phyloP scores from a whole-genome alignment of 202 grass and related monocot genomes.

The Digitaria exilis region DNA sequence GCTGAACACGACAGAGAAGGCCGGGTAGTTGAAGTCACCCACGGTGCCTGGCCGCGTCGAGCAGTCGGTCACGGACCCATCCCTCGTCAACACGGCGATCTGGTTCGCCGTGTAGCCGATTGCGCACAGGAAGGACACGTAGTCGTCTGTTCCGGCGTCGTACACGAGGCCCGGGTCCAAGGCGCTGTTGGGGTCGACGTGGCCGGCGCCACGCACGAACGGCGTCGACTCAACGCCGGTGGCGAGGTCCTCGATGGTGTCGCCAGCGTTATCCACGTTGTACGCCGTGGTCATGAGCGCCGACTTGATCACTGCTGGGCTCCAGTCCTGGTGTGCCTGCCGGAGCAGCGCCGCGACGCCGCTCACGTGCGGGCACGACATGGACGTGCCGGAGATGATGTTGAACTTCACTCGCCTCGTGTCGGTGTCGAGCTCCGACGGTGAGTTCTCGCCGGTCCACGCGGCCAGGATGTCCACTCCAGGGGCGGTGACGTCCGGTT shows the following conservation, averaged over 20 bases:
- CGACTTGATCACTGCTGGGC: constrained; percentile 5
- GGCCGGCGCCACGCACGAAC: constrained; percentile 45
- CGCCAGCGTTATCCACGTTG: constrained; percentile 35
- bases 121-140: constrained; percentile 45
- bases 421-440: constrained; percentile 30
- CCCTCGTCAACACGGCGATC: constrained; percentile 46
- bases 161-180: constrained; percentile 55
- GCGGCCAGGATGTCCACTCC: constrained; percentile 53
- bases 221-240: constrained; percentile 30
- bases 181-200: constrained; percentile 48
- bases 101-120: constrained; percentile 28
- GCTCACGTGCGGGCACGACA: constrained; percentile 33
- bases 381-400: constrained; percentile 20
- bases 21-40: constrained; percentile 47
- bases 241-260: constrained; percentile 35
- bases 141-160: constrained; percentile 43
- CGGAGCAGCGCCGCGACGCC: constrained; percentile 45
- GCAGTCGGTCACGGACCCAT: constrained; percentile 15
- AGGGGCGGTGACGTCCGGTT: constrained; percentile 52
- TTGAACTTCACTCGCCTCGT: constrained; percentile 31
- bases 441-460: constrained; percentile 35
- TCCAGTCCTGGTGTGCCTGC: constrained; percentile 32
- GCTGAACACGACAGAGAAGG: constrained; percentile 42
- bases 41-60: background rate
- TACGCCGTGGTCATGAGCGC: constrained; percentile 52